Percentiles rank a stretch among this genome's conserved stretches.
Evolutionary conservation across 2,329 filamentous ascomycete species (phyloP).

Genomic region (Lojkania enalia): DNA sequence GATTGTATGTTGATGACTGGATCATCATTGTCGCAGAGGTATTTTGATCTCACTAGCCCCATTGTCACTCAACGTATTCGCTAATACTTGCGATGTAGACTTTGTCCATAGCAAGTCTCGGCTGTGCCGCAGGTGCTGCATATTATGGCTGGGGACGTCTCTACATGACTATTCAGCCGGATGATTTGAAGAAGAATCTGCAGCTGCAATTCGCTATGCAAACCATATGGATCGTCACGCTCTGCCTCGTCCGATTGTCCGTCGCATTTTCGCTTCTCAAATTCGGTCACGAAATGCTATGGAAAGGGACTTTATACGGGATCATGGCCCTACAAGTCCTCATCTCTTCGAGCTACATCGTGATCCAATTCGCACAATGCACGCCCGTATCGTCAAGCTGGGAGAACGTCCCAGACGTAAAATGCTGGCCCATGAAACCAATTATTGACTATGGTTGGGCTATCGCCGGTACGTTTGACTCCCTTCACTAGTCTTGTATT

Average conservation of each 20-base stretch:
- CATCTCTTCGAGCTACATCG: constrained; percentile 26
- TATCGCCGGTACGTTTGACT: constrained; percentile 17
- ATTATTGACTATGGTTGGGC: constrained; percentile 30
- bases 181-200: constrained; percentile 14
- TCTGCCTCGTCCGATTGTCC: constrained; percentile 27
- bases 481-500: not conserved
- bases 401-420: constrained; percentile 24
- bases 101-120: constrained; percentile 22
- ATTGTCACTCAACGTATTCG: not conserved
- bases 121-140: constrained; percentile 19
- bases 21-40: constrained; percentile 31
- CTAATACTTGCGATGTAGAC: constrained; percentile 8
- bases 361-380: constrained; percentile 34
- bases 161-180: constrained; percentile 19
- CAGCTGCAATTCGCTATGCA: constrained; percentile 31
- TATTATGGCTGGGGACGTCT: constrained; percentile 31
- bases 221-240: constrained; percentile 28
- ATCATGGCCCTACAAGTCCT: constrained; percentile 27
- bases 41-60: not conserved
- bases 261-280: constrained; percentile 30
- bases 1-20: constrained; percentile 30
- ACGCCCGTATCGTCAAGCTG: constrained; percentile 26
- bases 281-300: constrained; percentile 22
- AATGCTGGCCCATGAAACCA: constrained; percentile 25
- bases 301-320: constrained; percentile 25